Evolutionary conservation across 768 basidiomycete genomes (phyloP), one percentile per base, ranked within the genome.

Genomic region (Collybiopsis luxurians): DNA sequence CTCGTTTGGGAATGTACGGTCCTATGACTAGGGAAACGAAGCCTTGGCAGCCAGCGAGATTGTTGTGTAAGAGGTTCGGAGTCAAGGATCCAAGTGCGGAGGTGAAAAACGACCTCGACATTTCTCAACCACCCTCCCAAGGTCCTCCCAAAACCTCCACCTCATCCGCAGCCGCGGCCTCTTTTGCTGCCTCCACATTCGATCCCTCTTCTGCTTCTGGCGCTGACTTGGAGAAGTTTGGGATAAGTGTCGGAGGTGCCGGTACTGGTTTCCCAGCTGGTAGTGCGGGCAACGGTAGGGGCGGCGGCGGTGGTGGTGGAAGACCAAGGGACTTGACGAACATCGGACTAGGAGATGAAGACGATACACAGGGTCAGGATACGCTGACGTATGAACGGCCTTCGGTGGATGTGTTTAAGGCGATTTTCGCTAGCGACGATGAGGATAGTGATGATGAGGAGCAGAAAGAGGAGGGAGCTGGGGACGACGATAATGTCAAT

Each of bases 371-470:
- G 67, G 95, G 94, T 0, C 73, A 81, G 36, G 94, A 95, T 65
- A 94, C 86, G 5, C 75, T 98, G 60, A 95, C 90, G 0, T 95
- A 98, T 69, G 78, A 90, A 63, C 81, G 90, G 38, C 96, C 97
- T 2, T 75, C 86, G 5, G 91, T 94, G 81, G 90, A 94, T 65
- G 85, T 98, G 43, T 99, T 98, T 79, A 97, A 96, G 68, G 95
- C 96, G 2, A 98, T 99, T 59, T 99, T 99, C 68, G 95, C 94
- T 11, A 94, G 91, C 71, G 92, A 93, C 59, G 92, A 93, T 44
- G 94, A 96, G 64, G 90, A 92, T 34, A 90, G 86, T 9, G 86
- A 86, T 2, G 92, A 93, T 3, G 54, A 38, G 47, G 46, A 31
- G 2, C 36, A 44, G n/a, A 57, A 42, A 28, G 17, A 45, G 28